These are phyloP conservation scores for Fusarium poae DNA, from an alignment of 2,329 filamentous ascomycete species.

Conservation along the genomic window DNA sequence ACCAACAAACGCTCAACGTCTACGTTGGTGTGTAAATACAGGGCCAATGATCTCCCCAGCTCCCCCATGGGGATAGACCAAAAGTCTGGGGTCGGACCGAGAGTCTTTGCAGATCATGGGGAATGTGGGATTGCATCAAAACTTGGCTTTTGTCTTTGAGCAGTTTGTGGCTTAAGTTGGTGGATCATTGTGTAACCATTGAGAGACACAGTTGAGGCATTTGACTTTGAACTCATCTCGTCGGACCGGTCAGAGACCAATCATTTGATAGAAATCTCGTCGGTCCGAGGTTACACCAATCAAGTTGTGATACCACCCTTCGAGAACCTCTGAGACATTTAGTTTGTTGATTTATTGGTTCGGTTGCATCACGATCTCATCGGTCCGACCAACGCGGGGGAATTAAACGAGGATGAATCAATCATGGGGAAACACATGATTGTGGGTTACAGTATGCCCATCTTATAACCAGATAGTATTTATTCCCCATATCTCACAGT, in stretches of 20 bases:
- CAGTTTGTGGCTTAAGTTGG: constrained; percentile 8
- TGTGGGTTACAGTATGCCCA: not conserved
- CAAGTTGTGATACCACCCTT: not conserved
- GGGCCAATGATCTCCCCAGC: not conserved
- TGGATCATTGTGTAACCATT: not conserved
- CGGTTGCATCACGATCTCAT: not conserved
- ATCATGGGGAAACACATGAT: constrained; percentile 13
- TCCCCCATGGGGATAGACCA: constrained; percentile 26
- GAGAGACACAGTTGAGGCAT: not conserved
- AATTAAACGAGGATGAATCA: not conserved
- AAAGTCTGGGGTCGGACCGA: constrained; percentile 37
- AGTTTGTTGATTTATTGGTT: not conserved
- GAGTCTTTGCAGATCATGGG: constrained; percentile 8
- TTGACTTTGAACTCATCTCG: not conserved
- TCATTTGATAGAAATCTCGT: not conserved
- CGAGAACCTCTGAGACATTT: not conserved
- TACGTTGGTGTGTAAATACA: not conserved
- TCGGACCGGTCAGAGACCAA: constrained; percentile 42
- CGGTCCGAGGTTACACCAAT: constrained; percentile 42
- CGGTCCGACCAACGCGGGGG: constrained; percentile 34
- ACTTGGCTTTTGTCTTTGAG: not conserved
- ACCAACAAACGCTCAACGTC: not conserved
- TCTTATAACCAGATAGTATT: not conserved
- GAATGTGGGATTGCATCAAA: not conserved
- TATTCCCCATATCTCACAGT: not conserved